Conservation (phyloP, 345 rosid genomes). For the Gossypium raimondii region DNA sequence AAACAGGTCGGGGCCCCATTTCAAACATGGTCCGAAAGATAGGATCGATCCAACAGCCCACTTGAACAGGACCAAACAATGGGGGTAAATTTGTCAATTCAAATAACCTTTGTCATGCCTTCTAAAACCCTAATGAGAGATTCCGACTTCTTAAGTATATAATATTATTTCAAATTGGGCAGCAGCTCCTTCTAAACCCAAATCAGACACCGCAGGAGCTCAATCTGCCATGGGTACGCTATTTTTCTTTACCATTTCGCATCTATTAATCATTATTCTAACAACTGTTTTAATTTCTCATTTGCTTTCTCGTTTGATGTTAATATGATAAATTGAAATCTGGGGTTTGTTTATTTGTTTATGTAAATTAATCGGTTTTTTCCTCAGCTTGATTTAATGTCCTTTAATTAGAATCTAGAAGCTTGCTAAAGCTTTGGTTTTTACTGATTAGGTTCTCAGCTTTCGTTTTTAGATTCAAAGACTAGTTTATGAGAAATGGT, state of each 20-base stretch:
- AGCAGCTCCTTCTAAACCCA: slow-evolving; percentile 17
- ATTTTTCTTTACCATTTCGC: not conserved
- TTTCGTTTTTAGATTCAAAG: not conserved
- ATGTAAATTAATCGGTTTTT: not conserved
- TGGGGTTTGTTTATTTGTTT: not conserved
- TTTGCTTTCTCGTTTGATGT: not conserved
- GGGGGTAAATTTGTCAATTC: slow-evolving; percentile 15
- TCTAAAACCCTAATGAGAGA: slow-evolving; percentile 26
- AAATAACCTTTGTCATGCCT: not conserved
- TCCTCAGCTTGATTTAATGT: not conserved
- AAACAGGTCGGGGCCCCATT: no score
- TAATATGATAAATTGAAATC: not conserved
- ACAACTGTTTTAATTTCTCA: not conserved
- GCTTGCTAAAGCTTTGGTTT: not conserved
- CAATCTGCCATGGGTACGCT: slow-evolving; percentile 36
- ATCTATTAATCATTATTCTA: not conserved
- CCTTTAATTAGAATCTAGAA: not conserved
- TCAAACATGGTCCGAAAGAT: no score
- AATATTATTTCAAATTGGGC: not conserved
- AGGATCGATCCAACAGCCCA: not conserved
- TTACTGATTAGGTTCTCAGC: not conserved
- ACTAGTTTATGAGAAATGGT: not conserved
- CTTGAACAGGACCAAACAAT: no score
- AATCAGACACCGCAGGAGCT: slow-evolving; percentile 21
- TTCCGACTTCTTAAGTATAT: not conserved